A percentile compares a stretch with the other conserved stretches of the same genome.
These are phyloP conservation scores for Fraxinus xanthoxyloides DNA, from an alignment of 305 asterid species.

Conservation along the genomic window DNA sequence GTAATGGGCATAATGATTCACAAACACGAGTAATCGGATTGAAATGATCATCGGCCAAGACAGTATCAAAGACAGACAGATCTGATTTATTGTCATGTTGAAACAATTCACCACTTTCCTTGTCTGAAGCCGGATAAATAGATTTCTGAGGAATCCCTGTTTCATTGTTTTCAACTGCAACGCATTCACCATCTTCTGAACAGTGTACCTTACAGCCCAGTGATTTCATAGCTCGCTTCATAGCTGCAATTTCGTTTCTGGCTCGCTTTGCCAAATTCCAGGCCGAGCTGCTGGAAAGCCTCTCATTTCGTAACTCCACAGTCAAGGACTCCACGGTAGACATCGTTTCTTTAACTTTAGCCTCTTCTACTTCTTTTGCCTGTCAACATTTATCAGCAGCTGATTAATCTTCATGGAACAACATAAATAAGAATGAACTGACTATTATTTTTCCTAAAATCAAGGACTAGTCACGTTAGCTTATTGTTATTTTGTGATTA, in stretches of 20 bases:
- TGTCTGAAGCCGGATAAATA: slow-evolving; percentile 35
- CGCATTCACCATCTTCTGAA: slow-evolving; percentile 82
- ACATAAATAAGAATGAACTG: background rate
- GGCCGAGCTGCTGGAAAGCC: slow-evolving; percentile 61
- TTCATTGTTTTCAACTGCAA: slow-evolving; percentile 60
- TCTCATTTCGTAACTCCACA: slow-evolving; percentile 70
- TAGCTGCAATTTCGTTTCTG: slow-evolving; percentile 64
- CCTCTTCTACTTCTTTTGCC: slow-evolving; percentile 84
- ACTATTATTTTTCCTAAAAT: background rate
- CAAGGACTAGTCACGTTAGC: background rate
- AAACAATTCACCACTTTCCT: slow-evolving; percentile 37
- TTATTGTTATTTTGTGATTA: background rate
- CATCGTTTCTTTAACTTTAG: slow-evolving; percentile 46
- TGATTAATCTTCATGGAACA: background rate
- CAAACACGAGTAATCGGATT: slow-evolving; percentile 62
- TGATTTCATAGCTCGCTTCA: slow-evolving; percentile 81
- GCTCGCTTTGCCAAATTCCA: slow-evolving; percentile 66
- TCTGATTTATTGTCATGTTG: slow-evolving; percentile 43
- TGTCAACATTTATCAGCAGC: slow-evolving; percentile 36
- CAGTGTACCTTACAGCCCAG: slow-evolving; percentile 77
- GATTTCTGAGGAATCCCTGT: slow-evolving; percentile 65
- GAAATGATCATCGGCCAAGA: slow-evolving; percentile 30
- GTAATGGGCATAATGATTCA: slow-evolving; percentile 75
- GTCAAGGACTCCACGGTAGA: slow-evolving; percentile 53
- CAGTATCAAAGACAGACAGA: slow-evolving; percentile 28